Evolutionary conservation across 495 filamentous ascomycete genomes (phyloP).

Genomic region (Patellaria atrata): DNA sequence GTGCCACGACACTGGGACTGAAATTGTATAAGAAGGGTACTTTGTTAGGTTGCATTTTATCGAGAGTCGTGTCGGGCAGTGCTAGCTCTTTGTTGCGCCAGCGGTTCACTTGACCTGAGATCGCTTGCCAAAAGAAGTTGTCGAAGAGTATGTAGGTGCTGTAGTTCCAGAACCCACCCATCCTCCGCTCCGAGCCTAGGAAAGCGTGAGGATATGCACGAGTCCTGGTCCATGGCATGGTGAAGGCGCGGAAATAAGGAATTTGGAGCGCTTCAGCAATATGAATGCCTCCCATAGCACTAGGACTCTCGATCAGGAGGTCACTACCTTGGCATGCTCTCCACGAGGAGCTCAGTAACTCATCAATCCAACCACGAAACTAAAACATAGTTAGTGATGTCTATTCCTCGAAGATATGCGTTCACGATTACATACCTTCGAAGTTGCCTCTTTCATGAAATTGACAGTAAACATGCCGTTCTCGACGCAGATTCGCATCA

Average conservation of each 20-base stretch:
- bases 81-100: constrained; percentile 75
- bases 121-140: constrained; percentile 91
- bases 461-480: constrained; percentile 94
- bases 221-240: constrained; percentile 97
- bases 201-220: constrained; percentile 95
- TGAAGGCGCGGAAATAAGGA: constrained; percentile 94
- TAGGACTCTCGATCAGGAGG: constrained; percentile 87
- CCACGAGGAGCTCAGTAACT: constrained; percentile 74
- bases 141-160: constrained; percentile 96
- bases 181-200: constrained; percentile 81
- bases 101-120: constrained; percentile 77
- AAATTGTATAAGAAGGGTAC: constrained; percentile 98
- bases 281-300: constrained; percentile 94
- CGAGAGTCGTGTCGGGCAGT: constrained; percentile 64
- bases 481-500: constrained; percentile 92
- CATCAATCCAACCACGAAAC: constrained; percentile 90
- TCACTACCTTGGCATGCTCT: constrained; percentile 73
- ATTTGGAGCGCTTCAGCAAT: constrained; percentile 92
- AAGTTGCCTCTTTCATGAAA: constrained; percentile 74
- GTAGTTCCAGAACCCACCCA: constrained; percentile 90
- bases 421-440: constrained; percentile 32
- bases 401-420: not conserved
- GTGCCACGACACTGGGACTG: constrained; percentile 78
- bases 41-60: constrained; percentile 90
- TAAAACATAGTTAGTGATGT: not conserved